These are phyloP conservation scores for Zygosaccharomyces bailii DNA, from an alignment of 805 yeast genomes.

Conservation along the genomic window DNA sequence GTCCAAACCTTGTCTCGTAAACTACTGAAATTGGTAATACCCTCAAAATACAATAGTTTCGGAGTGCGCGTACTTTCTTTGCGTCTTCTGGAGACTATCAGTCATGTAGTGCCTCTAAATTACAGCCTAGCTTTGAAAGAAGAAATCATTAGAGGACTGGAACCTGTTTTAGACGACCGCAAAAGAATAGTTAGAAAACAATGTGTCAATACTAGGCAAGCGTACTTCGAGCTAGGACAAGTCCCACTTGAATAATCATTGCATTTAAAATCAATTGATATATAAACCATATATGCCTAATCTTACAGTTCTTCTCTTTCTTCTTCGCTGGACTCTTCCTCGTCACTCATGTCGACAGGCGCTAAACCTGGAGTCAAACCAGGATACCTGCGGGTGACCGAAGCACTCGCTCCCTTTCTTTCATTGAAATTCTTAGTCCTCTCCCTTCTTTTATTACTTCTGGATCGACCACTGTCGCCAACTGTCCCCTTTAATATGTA, in stretches of 20 bases:
- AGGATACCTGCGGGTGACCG: conserved; percentile 37
- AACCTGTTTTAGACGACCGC: conserved; percentile 62
- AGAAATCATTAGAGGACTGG: conserved; percentile 47
- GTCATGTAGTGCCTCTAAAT: conserved; percentile 39
- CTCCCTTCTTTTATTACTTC: conserved; percentile 32
- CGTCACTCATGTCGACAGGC: conserved; percentile 67
- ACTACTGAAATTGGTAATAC: conserved; percentile 39
- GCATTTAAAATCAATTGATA: conserved; percentile 6
- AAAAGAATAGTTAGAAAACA: conserved; percentile 71
- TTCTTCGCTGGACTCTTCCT: conserved; percentile 40
- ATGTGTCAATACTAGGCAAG: conserved; percentile 78
- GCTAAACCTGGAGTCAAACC: conserved; percentile 86
- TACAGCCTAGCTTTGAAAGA: conserved; percentile 51
- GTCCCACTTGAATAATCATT: conserved; percentile 34
- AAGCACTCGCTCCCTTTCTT: conserved; percentile 16
- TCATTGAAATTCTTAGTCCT: conserved; percentile 33
- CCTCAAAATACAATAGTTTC: conserved; percentile 38
- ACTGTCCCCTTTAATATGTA: conserved; percentile 44
- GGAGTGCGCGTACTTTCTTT: conserved; percentile 56
- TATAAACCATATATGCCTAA: conserved; percentile 5
- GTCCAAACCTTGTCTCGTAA: conserved; percentile 55
- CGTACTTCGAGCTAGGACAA: conserved; percentile 54
- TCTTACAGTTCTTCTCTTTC: conserved; percentile 14
- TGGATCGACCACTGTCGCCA: conserved; percentile 35
- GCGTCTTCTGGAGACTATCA: conserved; percentile 51